Percentiles rank a stretch among this genome's conserved stretches.
Evolutionary conservation across 371 early-diverging fungal genomes (phyloP).

Genomic region (Furculomyces boomerangus): DNA sequence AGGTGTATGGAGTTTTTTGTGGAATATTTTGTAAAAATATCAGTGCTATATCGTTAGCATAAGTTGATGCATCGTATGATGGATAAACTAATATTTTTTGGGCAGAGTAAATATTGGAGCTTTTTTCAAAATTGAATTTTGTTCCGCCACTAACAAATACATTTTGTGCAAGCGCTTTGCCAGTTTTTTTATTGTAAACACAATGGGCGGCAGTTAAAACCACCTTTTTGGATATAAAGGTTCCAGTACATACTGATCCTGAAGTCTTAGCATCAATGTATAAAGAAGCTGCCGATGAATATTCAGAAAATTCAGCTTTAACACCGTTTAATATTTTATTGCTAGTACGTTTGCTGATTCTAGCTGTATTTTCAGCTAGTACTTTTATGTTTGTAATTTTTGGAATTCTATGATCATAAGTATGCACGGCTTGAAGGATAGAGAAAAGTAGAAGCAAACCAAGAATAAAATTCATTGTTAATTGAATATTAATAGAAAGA

Average conservation of each 20-base stretch:
- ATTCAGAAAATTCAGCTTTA: no score
- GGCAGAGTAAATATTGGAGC: not conserved
- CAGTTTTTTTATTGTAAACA: not conserved
- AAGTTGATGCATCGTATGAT: not conserved
- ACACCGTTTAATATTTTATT: no score
- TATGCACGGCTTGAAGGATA: no score
- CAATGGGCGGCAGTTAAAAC: not conserved
- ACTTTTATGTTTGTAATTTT: no score
- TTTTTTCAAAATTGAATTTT: not conserved
- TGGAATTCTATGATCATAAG: no score
- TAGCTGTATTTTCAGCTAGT: no score
- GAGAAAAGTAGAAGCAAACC: no score
- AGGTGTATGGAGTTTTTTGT: not conserved
- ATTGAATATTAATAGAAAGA: no score
- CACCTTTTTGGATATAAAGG: not conserved
- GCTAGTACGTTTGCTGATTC: no score
- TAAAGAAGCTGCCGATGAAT: no score
- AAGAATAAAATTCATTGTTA: no score
- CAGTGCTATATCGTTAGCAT: not conserved
- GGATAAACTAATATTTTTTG: not conserved
- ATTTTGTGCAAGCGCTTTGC: not conserved
- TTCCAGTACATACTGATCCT: not conserved
- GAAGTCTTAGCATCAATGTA: no score
- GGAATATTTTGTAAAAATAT: not conserved
- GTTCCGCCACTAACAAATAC: not conserved